These are phyloP conservation scores for Vitis labrusca DNA, from an alignment of 164 flowering plant species.

Conservation along the genomic window DNA sequence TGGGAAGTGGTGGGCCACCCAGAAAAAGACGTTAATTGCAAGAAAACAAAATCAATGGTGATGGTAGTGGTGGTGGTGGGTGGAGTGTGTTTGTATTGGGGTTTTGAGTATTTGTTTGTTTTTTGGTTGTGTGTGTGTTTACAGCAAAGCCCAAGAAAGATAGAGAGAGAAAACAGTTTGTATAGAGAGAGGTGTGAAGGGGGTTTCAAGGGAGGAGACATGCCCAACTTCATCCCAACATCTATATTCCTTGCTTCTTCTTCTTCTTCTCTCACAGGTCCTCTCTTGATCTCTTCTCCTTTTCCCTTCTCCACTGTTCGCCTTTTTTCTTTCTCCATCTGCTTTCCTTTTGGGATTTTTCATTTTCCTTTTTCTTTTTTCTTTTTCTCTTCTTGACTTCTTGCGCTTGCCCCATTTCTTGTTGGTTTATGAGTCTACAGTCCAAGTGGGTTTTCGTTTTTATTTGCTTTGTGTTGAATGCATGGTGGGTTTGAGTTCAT, in stretches of 20 bases:
- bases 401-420: not conserved
- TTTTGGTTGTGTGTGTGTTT: too few relatives aligned
- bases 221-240: conserved; percentile 54
- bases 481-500: conserved; percentile 17
- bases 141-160: not conserved
- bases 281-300: conserved; percentile 3
- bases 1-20: conserved; percentile 5
- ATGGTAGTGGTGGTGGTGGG: not conserved
- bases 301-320: not conserved
- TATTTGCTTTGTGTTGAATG: conserved; percentile 1
- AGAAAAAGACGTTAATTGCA: conserved; percentile 3
- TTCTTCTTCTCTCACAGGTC: conserved; percentile 47
- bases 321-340: not conserved
- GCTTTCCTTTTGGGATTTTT: not conserved
- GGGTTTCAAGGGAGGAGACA: conserved; percentile 49
- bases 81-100: conserved; percentile 11
- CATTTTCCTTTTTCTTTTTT: not conserved
- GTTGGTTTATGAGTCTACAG: too few relatives aligned
- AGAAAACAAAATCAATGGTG: not conserved
- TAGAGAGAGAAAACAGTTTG: conserved; percentile 1
- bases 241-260: conserved; percentile 29
- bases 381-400: not conserved
- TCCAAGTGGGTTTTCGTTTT: not conserved
- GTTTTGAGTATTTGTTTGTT: not conserved
- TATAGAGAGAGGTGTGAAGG: conserved; percentile 4